Conservation (phyloP, 768 basidiomycete species). For the Lactifluus rugatus region DNA sequence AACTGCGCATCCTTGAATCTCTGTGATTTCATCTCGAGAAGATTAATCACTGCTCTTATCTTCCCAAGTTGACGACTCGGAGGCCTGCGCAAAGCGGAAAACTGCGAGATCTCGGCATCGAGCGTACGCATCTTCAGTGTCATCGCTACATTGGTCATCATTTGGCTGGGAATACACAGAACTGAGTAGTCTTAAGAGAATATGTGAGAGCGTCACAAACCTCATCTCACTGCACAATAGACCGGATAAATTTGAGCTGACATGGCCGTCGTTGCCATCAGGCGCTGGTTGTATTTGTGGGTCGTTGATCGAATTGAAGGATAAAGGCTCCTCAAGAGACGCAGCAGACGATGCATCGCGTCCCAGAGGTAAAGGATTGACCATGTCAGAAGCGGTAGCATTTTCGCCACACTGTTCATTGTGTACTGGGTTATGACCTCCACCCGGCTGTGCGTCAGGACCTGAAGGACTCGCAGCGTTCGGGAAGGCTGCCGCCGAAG, state of each 20-base stretch:
- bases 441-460: background rate
- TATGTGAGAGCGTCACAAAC: background rate
- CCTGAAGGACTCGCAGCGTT: background rate
- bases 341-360: background rate
- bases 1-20: background rate
- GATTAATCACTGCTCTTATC: conserved; percentile 2
- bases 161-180: background rate
- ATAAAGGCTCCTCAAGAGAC: background rate
- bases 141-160: background rate
- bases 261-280: background rate
- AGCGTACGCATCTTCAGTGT: conserved; percentile 1
- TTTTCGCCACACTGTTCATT: background rate
- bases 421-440: background rate
- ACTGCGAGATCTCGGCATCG: background rate
- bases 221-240: background rate
- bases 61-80: background rate
- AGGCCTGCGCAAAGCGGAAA: conserved; percentile 5
- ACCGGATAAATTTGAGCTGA: background rate
- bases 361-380: background rate
- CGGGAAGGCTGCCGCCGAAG: background rate
- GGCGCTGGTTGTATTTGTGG: background rate
- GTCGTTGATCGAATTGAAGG: background rate
- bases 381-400: background rate
- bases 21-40: background rate
- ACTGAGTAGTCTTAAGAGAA: background rate